Conservation (phyloP, 2,329 filamentous ascomycete species). For the Botryotinia narcissicola region DNA sequence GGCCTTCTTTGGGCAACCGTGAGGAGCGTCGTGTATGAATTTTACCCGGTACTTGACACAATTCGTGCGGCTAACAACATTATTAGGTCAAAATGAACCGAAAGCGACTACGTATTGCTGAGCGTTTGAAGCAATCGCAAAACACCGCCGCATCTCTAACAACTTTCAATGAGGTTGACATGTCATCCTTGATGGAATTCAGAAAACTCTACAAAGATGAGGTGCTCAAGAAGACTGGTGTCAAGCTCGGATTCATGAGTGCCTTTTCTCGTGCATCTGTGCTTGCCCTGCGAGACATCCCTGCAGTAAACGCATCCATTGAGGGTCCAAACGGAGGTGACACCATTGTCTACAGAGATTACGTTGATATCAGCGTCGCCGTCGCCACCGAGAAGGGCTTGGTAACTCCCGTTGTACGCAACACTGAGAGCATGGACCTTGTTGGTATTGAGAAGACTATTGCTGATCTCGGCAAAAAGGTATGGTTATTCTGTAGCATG, state of each 20-base stretch:
- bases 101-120: conserved; percentile 95
- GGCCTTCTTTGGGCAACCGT: conserved; percentile 61
- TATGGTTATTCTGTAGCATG: conserved; percentile 40
- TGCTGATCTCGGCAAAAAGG: conserved; percentile 94
- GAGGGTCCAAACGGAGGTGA: conserved; percentile 93
- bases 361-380: conserved; percentile 95
- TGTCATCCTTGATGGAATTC: conserved; percentile 97
- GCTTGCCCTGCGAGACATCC: conserved; percentile 92
- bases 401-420: conserved; percentile 93
- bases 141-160: conserved; percentile 97
- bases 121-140: conserved; percentile 98
- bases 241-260: conserved; percentile 99
- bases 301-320: conserved; percentile 92
- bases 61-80: conserved; percentile 22
- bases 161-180: conserved; percentile 99
- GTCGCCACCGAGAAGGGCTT: conserved; percentile 97
- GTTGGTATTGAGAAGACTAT: conserved; percentile 87
- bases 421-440: conserved; percentile 84
- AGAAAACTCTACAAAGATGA: conserved; percentile 97
- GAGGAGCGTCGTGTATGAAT: conserved; percentile 80
- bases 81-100: conserved; percentile 97
- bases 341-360: conserved; percentile 97
- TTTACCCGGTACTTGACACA: neutral
- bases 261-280: conserved; percentile 89
- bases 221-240: conserved; percentile 88